Evolutionary conservation across 768 basidiomycete genomes (phyloP).

Genomic region (Mycena filopes): DNA sequence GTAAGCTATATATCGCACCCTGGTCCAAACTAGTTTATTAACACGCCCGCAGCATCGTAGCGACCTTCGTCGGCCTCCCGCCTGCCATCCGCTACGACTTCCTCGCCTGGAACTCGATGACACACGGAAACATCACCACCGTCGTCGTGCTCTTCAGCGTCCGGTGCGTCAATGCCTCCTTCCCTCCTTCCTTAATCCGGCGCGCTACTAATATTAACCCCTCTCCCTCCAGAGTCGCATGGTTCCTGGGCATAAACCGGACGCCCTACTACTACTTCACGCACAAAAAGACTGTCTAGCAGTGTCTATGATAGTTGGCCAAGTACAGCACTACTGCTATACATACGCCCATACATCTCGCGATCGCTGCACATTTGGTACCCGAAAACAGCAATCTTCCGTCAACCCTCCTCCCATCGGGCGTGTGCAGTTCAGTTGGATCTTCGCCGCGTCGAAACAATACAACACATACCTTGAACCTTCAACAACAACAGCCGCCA

Average conservation of each 20-base stretch:
- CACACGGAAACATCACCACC: conserved; percentile 81
- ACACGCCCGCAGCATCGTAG: conserved; percentile 64
- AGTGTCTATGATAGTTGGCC: too few relatives aligned
- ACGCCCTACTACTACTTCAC: conserved; percentile 51
- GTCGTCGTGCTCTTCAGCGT: conserved; percentile 64
- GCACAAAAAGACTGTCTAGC: conserved; percentile 23
- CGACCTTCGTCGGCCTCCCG: conserved; percentile 69
- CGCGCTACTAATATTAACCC: background rate
- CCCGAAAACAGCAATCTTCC: too few relatives aligned
- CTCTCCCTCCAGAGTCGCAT: conserved; percentile 54
- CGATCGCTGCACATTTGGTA: too few relatives aligned
- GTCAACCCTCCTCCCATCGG: too few relatives aligned
- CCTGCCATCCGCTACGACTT: conserved; percentile 60
- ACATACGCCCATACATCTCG: too few relatives aligned
- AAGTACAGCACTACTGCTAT: too few relatives aligned
- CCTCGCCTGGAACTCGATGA: conserved; percentile 73
- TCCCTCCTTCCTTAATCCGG: background rate
- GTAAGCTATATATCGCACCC: conserved; percentile 57
- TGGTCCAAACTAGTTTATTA: too few relatives aligned
- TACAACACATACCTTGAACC: too few relatives aligned
- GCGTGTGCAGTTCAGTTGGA: too few relatives aligned
- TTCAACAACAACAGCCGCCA: too few relatives aligned
- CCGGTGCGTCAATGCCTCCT: conserved; percentile 53
- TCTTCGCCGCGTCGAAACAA: too few relatives aligned
- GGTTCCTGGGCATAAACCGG: conserved; percentile 65